phyloP scores from a whole-genome alignment of 352 stramenopile genomes.

The Phytopythium helicoides region DNA sequence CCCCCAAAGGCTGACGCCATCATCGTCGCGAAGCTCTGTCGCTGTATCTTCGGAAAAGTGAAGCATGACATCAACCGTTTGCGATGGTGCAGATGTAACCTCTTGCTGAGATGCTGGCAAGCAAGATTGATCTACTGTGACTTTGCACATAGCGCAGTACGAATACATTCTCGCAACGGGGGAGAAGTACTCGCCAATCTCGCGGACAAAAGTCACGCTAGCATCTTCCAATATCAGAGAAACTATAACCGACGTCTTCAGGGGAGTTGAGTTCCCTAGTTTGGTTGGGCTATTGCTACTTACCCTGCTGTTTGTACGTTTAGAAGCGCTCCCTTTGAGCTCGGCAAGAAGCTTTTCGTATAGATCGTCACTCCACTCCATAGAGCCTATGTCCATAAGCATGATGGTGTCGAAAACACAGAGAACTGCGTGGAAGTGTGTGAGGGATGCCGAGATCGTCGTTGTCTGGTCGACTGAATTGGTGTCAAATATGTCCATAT shows the following conservation, averaged over 20 bases:
- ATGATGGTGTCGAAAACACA: constrained; percentile 62
- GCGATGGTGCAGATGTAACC: background rate
- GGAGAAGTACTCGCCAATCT: constrained; percentile 74
- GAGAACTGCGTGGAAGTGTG: constrained; percentile 67
- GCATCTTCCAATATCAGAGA: constrained; percentile 63
- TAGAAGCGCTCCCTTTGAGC: constrained; percentile 1
- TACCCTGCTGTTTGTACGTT: constrained; percentile 3
- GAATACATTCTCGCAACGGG: constrained; percentile 63
- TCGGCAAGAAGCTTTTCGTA: constrained; percentile 8
- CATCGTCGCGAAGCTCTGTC: constrained; percentile 48
- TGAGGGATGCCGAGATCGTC: constrained; percentile 56
- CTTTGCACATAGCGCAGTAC: constrained; percentile 64
- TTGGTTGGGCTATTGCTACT: constrained; percentile 5
- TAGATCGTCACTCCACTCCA: constrained; percentile 9
- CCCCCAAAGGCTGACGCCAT: constrained; percentile 74
- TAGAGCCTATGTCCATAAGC: constrained; percentile 12
- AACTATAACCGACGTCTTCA: constrained; percentile 24
- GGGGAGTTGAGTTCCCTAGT: constrained; percentile 17
- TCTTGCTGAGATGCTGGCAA: background rate
- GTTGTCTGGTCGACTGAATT: constrained; percentile 32
- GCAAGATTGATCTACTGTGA: constrained; percentile 26
- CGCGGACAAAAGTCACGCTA: constrained; percentile 66
- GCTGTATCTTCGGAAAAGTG: constrained; percentile 61
- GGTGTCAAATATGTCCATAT: constrained; percentile 63
- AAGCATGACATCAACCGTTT: constrained; percentile 30